phyloP scores from a whole-genome alignment of 192 early-diverging fungal genomes.

The Geosiphon pyriformis region DNA sequence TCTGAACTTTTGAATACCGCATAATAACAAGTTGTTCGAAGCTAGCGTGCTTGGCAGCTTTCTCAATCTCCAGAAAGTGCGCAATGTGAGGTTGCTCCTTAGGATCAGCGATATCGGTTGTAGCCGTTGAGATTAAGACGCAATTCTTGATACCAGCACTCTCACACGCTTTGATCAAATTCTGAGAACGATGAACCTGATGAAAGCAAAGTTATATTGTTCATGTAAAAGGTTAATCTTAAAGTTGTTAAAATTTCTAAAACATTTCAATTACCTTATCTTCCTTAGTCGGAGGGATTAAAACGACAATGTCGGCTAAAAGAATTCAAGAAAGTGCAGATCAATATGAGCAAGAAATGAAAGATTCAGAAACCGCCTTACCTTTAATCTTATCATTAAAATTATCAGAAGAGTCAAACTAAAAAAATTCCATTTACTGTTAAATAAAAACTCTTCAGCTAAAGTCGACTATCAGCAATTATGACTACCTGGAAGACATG shows the following conservation, averaged over 20 bases:
- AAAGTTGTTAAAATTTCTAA: too few relatives aligned
- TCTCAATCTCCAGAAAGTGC: not conserved
- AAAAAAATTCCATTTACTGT: not conserved
- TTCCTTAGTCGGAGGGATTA: not conserved
- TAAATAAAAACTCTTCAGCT: not conserved
- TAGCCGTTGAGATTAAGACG: slow-evolving; percentile 1
- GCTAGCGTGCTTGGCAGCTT: not conserved
- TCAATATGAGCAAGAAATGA: not conserved
- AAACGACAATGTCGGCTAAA: slow-evolving; percentile 1
- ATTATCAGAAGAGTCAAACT: not conserved
- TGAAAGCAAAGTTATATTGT: not conserved
- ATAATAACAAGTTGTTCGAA: slow-evolving; percentile 14
- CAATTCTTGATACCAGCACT: slow-evolving; percentile 9
- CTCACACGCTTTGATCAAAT: not conserved
- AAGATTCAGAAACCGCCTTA: not conserved
- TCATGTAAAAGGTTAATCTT: not conserved
- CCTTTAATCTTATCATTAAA: not conserved
- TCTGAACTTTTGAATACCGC: not conserved
- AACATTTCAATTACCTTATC: not conserved
- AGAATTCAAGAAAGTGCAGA: not conserved
- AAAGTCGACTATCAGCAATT: not conserved
- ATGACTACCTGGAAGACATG: not conserved
- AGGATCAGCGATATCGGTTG: not conserved
- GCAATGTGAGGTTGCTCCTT: not conserved
- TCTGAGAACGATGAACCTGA: not conserved